Percentiles rank a stretch among this genome's conserved stretches.
phyloP scores from a whole-genome alignment of 345 rosid species.

The Eucalyptus albens region DNA sequence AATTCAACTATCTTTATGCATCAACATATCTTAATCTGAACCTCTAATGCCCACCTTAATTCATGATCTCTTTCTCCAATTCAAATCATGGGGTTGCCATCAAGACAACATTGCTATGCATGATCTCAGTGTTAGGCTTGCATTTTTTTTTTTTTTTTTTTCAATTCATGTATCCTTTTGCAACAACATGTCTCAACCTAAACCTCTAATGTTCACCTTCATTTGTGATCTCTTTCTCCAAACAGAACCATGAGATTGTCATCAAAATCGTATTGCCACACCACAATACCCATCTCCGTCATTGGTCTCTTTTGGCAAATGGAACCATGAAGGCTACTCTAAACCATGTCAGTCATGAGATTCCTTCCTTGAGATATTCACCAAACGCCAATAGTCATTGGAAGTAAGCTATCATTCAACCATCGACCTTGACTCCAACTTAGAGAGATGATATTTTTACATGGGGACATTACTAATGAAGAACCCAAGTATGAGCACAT shows the following conservation, averaged over 20 bases:
- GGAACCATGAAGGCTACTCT: background rate
- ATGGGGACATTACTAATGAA: background rate
- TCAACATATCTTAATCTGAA: background rate
- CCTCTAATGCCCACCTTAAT: background rate
- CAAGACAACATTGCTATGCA: background rate
- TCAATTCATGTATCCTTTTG: background rate
- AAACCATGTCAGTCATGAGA: fast-evolving
- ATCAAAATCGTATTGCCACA: background rate
- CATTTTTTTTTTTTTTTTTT: too few relatives aligned
- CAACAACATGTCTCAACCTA: background rate
- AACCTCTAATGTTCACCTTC: background rate
- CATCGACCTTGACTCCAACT: background rate
- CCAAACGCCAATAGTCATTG: background rate
- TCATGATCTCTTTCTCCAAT: background rate
- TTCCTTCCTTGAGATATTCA: background rate
- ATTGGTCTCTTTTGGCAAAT: background rate
- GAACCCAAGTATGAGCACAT: background rate
- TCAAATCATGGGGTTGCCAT: background rate
- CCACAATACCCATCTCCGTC: background rate
- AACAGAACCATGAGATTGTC: background rate
- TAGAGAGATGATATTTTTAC: background rate
- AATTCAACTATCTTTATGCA: background rate
- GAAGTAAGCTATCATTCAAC: background rate
- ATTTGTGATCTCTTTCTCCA: background rate
- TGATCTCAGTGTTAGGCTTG: background rate